phyloP scores from a whole-genome alignment of 208 protist genomes.

The Herpetomonas tarakana region DNA sequence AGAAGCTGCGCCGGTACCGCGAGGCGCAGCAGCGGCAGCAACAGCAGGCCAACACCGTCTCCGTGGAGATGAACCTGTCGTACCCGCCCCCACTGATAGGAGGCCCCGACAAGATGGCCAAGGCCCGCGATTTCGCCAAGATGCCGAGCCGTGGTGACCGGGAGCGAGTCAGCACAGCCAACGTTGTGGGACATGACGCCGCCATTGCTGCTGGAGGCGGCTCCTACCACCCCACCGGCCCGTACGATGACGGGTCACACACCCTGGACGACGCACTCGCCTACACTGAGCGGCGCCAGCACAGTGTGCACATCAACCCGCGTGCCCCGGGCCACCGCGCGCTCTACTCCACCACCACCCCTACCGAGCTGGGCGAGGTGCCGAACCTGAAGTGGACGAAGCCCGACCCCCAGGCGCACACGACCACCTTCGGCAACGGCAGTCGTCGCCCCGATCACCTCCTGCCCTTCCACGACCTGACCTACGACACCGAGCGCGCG shows the following conservation, averaged over 20 bases:
- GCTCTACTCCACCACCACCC: constrained; percentile 33
- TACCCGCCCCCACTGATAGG: constrained; percentile 44
- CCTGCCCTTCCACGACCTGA: constrained; percentile 44
- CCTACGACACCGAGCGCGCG: constrained; percentile 45
- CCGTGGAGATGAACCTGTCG: constrained; percentile 55
- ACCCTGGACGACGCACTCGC: constrained; percentile 16
- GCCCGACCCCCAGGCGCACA: constrained; percentile 32
- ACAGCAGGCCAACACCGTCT: constrained; percentile 29
- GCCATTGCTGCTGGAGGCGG: constrained; percentile 1
- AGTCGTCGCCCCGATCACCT: constrained; percentile 24
- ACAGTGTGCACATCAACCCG: constrained; percentile 46
- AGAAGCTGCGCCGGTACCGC: neutral
- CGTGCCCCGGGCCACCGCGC: constrained; percentile 55
- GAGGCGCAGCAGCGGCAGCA: neutral
- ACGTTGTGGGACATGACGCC: constrained; percentile 7
- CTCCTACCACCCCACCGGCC: neutral
- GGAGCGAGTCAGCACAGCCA: constrained; percentile 12
- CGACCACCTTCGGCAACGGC: constrained; percentile 40
- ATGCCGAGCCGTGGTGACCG: constrained; percentile 42
- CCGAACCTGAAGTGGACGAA: constrained; percentile 55
- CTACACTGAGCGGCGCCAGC: constrained; percentile 27
- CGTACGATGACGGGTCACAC: neutral
- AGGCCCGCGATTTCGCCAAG: constrained; percentile 44
- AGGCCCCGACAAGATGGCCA: constrained; percentile 22
- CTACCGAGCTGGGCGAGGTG: constrained; percentile 57